Base-by-base conservation (phyloP, 1,139 yeast species). In the Maudiozyma humilis region DNA sequence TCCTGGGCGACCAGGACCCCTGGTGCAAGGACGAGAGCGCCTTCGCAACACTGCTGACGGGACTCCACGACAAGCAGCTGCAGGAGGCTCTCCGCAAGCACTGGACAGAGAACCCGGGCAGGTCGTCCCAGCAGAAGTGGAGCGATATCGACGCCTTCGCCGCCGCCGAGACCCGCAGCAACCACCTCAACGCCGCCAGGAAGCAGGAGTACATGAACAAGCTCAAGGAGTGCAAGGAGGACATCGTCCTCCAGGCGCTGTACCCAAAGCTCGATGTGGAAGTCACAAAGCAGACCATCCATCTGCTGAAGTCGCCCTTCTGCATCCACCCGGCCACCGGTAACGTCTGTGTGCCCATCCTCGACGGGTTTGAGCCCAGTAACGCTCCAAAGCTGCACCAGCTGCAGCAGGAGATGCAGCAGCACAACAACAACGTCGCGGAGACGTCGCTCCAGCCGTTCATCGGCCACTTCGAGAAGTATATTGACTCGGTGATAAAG, bases 271-370 rank as follows among this genome's bases (percentile, higher is more conserved):
- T 91, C 51, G 99, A 91, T 75, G 79, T 84, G 44, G 95, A 89
- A 63, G 99, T 91, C 36, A 84, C 98, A 8, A 76, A 82, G 53
- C 95, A 85, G 62, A 71, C 89, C 54, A 86, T 81, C 64, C 99
- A 91, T 69, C 80, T 91, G 67, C 75, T 91, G 56, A 91, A 91
- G 61, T 84, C 97, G 1, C 99, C 99, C n/a, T 91, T 93, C 63
- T 91, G 97, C 69, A 81, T 91, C 40, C 99, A 91, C 62, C 99
- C 99, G 1, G 81, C 88, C 5, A 93, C 99, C 0, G 97, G 96
- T n/a, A 84, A 88, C 55, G 85, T 91, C 3, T 91, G 98, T 76
- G 96, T 93, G 6, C 96, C 98, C 0, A 88, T 91, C 18, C 59
- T 51, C 32, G 61, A 59, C 45, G 77, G 17, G 30, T 91, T 91